phyloP scores from a whole-genome alignment of 192 early-diverging fungal species.

The Funneliformis geosporum region DNA sequence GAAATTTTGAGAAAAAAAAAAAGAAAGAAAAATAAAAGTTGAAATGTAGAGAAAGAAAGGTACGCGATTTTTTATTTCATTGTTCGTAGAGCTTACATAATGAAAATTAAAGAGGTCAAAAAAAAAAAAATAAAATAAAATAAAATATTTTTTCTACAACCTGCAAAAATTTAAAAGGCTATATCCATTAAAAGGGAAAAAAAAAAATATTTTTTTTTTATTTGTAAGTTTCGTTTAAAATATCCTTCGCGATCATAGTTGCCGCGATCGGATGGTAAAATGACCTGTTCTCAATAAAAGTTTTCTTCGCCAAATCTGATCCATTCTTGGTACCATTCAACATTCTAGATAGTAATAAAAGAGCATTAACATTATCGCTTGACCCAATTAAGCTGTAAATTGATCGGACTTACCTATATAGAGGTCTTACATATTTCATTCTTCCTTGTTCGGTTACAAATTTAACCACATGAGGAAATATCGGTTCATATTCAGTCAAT shows the following conservation, averaged over 20 bases:
- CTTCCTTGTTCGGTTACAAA: constrained; percentile 89
- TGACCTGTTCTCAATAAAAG: constrained; percentile 71
- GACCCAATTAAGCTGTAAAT: not conserved
- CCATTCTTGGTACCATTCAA: constrained; percentile 72
- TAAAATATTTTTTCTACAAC: too few relatives aligned
- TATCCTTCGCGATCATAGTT: constrained; percentile 86
- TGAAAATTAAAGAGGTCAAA: too few relatives aligned
- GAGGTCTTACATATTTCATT: constrained; percentile 90
- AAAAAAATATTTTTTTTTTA: not conserved
- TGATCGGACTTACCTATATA: constrained; percentile 57
- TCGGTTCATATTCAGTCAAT: constrained; percentile 69
- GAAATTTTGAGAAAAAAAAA: constrained; percentile 10
- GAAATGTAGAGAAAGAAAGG: too few relatives aligned
- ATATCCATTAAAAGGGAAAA: not conserved
- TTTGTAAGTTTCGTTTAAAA: constrained; percentile 31
- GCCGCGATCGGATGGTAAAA: constrained; percentile 97
- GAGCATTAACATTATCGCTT: not conserved
- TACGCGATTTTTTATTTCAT: too few relatives aligned
- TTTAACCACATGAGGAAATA: constrained; percentile 71
- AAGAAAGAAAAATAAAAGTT: not conserved
- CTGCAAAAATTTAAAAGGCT: too few relatives aligned
- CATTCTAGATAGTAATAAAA: constrained; percentile 42
- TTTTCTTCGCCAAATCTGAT: constrained; percentile 69
- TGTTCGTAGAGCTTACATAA: too few relatives aligned
- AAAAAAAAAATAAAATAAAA: too few relatives aligned